Evolutionary conservation across 2,329 filamentous ascomycete genomes (phyloP), one percentile per base, ranked within the genome.

Genomic region (Dactylellina parvicollis): DNA sequence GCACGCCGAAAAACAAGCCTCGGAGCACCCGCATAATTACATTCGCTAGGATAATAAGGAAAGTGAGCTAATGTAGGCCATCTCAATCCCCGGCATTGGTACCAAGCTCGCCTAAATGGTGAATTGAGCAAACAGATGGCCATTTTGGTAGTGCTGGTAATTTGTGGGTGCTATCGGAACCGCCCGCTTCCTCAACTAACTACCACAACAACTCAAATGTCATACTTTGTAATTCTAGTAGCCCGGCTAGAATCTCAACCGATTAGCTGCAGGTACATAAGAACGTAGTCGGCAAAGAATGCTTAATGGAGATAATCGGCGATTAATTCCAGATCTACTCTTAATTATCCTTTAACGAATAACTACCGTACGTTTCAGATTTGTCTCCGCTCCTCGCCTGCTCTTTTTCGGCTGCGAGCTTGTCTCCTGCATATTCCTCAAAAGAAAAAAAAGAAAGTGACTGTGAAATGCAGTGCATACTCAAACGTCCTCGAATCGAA

Each of bases 41-140:
- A 56, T 28, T 55, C 50, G 50, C 50, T 55, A 55, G 50, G 30
- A 24, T 36, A 55, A 55, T 55, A 55, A 22, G 50, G 16, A 55
- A 55, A n/a, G 30, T 56, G 52, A 56, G 52, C 36, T 56, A 28
- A 18, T 7, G 34, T n/a, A 3, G 4, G n/a, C 18, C 24, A 24
- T 8, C n/a, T 28, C 8, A 5, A 16, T 32, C 46, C 47, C 47
- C 47, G n/a, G 26, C 26, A 22, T 22, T 40, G 42, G 52, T n/a
- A 3, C 24, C 20, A 4, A 40, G 32, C 32, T 56, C 52, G 52
- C 52, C 52, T 56, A 56, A 56, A 56, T 28, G 4, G n/a, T n/a
- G 46, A 38, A 55, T 40, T 24, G 42, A 56, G 52, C 32, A 38
- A 59, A n/a, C n/a, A n/a, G n/a, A n/a, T n/a, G 42, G 28, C 36